Percentiles rank a stretch among this genome's conserved stretches.
These are phyloP conservation scores for Hypoxylon sp. DNA, from an alignment of 2,329 filamentous ascomycete species.

Conservation along the genomic window DNA sequence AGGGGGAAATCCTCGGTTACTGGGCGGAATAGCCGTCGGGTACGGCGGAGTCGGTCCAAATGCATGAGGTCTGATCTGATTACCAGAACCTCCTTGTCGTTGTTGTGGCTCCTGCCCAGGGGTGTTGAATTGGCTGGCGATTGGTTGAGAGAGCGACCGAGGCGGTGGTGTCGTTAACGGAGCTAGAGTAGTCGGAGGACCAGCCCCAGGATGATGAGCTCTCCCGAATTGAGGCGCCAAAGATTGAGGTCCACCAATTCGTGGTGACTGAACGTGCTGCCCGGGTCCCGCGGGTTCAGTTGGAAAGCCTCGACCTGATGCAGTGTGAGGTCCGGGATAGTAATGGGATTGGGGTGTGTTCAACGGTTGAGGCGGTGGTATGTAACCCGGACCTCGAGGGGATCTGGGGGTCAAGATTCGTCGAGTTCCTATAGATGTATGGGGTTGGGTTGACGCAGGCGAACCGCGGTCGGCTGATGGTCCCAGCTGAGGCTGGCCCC, in stretches of 20 bases:
- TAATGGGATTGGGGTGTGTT: conserved; percentile 50
- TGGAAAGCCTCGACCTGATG: conserved; percentile 37
- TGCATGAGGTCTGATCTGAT: conserved; percentile 38
- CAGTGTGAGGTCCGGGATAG: conserved; percentile 35
- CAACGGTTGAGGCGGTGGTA: conserved; percentile 48
- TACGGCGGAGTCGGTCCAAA: conserved; percentile 42
- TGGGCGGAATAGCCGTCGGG: conserved; percentile 32
- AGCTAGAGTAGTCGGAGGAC: conserved; percentile 42
- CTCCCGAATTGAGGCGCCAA: conserved; percentile 47
- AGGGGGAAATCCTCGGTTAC: conserved; percentile 41
- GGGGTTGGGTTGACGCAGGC: conserved; percentile 49
- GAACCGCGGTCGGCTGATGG: conserved; percentile 52
- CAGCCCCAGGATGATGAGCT: conserved; percentile 36
- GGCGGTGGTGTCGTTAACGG: conserved; percentile 44
- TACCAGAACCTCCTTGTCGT: conserved; percentile 25
- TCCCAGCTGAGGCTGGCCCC: conserved; percentile 41
- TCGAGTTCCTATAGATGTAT: conserved; percentile 54
- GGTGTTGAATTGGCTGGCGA: conserved; percentile 39
- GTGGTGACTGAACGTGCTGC: conserved; percentile 41
- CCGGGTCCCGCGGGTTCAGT: conserved; percentile 39
- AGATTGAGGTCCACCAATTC: conserved; percentile 42
- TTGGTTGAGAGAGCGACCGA: conserved; percentile 49
- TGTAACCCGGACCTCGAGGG: conserved; percentile 63
- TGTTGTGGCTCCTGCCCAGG: conserved; percentile 42
- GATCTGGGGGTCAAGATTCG: conserved; percentile 70